Evolutionary conservation across 2,329 filamentous ascomycete genomes (phyloP).

Genomic region (Monosporascus sp.): DNA sequence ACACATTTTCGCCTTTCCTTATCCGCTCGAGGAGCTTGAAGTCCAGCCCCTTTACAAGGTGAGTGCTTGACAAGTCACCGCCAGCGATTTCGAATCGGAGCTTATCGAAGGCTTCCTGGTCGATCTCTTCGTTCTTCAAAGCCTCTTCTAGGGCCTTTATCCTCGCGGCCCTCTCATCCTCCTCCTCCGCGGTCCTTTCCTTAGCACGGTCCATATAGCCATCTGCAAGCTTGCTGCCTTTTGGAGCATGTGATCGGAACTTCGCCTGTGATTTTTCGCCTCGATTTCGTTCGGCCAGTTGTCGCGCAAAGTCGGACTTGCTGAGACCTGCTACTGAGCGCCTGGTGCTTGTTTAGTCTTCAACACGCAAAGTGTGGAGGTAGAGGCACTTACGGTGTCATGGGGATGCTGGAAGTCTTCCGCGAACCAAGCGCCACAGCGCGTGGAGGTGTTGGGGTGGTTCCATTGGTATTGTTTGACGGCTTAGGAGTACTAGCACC

Average conservation of each 20-base stretch:
- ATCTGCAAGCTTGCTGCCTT: conserved; percentile 71
- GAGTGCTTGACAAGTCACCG: conserved; percentile 74
- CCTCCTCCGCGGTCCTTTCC: conserved; percentile 49
- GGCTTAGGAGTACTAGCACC: conserved; percentile 42
- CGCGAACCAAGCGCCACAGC: conserved; percentile 66
- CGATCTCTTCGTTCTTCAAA: conserved; percentile 79
- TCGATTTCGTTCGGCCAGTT: conserved; percentile 70
- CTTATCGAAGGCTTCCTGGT: conserved; percentile 71
- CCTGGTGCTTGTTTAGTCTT: conserved; percentile 36
- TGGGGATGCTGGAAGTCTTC: conserved; percentile 76
- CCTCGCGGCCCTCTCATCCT: conserved; percentile 55
- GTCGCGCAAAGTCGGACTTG: conserved; percentile 72
- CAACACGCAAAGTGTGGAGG: neutral
- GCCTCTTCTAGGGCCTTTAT: conserved; percentile 77
- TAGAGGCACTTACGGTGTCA: conserved; percentile 71
- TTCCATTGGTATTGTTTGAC: conserved; percentile 39
- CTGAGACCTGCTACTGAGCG: conserved; percentile 56
- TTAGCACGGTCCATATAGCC: conserved; percentile 84
- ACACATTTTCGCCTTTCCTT: conserved; percentile 64
- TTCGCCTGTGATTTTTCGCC: conserved; percentile 58
- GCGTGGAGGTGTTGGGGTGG: conserved; percentile 31
- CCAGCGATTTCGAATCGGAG: conserved; percentile 73
- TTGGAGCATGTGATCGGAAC: conserved; percentile 74
- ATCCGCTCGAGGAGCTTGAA: conserved; percentile 71
- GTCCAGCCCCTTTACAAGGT: conserved; percentile 89